These are phyloP conservation scores for Canavalia ensiformis DNA, from an alignment of 306 rosid species.

Conservation along the genomic window DNA sequence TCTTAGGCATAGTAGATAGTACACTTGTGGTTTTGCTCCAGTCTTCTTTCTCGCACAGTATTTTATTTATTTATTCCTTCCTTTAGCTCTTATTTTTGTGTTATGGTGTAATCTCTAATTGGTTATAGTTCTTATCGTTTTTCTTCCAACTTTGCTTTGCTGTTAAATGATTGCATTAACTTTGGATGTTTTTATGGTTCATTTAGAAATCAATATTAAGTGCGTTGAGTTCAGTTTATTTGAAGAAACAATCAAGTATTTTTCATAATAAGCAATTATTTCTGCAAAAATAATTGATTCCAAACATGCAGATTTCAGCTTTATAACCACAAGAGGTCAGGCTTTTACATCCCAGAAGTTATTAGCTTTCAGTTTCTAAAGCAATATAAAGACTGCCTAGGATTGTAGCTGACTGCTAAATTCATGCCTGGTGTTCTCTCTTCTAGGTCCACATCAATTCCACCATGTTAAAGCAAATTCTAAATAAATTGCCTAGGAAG, in stretches of 20 bases:
- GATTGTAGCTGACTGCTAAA: not conserved
- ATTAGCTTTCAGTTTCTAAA: too few relatives aligned
- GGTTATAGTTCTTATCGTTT: not conserved
- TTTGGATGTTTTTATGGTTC: not conserved
- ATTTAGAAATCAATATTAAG: not conserved
- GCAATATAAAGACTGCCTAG: not conserved
- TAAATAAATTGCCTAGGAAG: conserved; percentile 91
- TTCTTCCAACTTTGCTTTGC: not conserved
- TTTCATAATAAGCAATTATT: too few relatives aligned
- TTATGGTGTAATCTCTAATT: not conserved
- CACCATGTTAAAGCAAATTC: conserved; percentile 93
- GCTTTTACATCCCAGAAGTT: too few relatives aligned
- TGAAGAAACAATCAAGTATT: too few relatives aligned
- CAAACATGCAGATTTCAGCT: too few relatives aligned
- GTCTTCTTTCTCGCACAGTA: not conserved
- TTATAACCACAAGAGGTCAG: too few relatives aligned
- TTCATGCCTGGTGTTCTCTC: not conserved
- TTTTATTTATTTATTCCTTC: not conserved
- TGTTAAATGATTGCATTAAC: not conserved
- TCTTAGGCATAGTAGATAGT: not conserved
- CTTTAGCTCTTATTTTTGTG: not conserved
- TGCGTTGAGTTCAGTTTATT: too few relatives aligned
- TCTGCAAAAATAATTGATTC: too few relatives aligned
- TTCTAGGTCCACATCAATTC: not conserved
- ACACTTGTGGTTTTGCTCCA: not conserved